Base-by-base conservation (phyloP, 371 early-diverging fungal genomes). In the Batkoa obscura region DNA sequence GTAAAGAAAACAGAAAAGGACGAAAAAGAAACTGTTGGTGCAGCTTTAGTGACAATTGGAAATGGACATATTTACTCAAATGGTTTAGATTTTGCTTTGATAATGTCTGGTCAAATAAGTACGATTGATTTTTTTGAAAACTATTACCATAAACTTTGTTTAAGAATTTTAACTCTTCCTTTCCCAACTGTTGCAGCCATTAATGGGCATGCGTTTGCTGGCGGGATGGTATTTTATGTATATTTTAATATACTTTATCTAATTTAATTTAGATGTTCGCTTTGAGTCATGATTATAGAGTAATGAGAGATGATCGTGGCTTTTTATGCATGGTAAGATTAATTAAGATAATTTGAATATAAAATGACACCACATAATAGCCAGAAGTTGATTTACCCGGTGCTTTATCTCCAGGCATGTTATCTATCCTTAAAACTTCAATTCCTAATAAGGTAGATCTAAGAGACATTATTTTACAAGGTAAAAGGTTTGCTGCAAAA, bases 191-290 rank as follows among this genome's bases (percentile, higher is more conserved):
- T 87, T n/a, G 88, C 90, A 4, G 86, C 86, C 12, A 66, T 84
- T 32, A 84, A 86, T 56, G 86, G 79, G 68, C 86, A 88, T 49
- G 85, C 88, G 13, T 89, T 88, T 71, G 88, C 88, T 35, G 88
- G 86, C 56, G 87, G 88, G 3, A 43, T 55, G 41, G 55, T 55
- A 55, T 43, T 6, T 13, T 38, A 5, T 2, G 15, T 55, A 32
- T 38, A 2, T 32, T 33, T 13, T 43, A 8, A 12, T 31, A n/a
- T 43, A 33, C 4, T 30, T 41, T 43, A 33, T 13, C 31, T 55
- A 17, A 39, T 51, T 30, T 43, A 53, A 31, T 9, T 9, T 83
- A 75, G 64, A 74, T 88, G 75, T 66, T 87, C 35, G 81, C 87
- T 6, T 51, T 85, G 55, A 81, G 81, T 15, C 88, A 89, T 61